Evolutionary conservation across 2,329 filamentous ascomycete species (phyloP).

Genomic region (Fusarium hostae): DNA sequence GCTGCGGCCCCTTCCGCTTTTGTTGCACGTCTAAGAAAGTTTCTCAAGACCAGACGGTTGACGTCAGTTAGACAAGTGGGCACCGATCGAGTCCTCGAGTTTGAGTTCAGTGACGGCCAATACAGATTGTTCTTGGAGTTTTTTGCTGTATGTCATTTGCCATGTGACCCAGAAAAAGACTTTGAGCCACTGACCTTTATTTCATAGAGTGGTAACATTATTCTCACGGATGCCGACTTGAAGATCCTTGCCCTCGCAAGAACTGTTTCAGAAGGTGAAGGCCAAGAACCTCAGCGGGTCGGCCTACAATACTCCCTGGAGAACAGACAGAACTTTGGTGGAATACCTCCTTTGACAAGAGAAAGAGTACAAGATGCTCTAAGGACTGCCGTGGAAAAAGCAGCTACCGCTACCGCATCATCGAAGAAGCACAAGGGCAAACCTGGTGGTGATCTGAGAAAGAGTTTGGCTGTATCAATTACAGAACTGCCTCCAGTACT

Average conservation of each 20-base stretch:
- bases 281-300: constrained; percentile 83
- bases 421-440: constrained; percentile 79
- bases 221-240: constrained; percentile 85
- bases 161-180: neutral
- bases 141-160: constrained; percentile 71
- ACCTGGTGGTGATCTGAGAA: constrained; percentile 78
- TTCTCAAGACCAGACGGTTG: constrained; percentile 85
- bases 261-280: constrained; percentile 81
- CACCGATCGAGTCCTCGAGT: constrained; percentile 91
- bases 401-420: constrained; percentile 56
- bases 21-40: constrained; percentile 85
- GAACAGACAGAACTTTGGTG: constrained; percentile 84
- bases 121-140: constrained; percentile 94
- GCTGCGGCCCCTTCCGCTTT: constrained; percentile 87
- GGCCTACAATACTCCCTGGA: constrained; percentile 83
- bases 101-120: constrained; percentile 90
- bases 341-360: constrained; percentile 78
- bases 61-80: constrained; percentile 87
- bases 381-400: constrained; percentile 70
- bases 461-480: constrained; percentile 83
- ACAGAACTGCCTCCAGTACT: constrained; percentile 89
- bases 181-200: constrained; percentile 12
- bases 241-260: constrained; percentile 85
- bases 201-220: constrained; percentile 82
- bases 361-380: constrained; percentile 78